Base-by-base conservation (phyloP, 495 filamentous ascomycete genomes). In the Aspergillus bridgeri region DNA sequence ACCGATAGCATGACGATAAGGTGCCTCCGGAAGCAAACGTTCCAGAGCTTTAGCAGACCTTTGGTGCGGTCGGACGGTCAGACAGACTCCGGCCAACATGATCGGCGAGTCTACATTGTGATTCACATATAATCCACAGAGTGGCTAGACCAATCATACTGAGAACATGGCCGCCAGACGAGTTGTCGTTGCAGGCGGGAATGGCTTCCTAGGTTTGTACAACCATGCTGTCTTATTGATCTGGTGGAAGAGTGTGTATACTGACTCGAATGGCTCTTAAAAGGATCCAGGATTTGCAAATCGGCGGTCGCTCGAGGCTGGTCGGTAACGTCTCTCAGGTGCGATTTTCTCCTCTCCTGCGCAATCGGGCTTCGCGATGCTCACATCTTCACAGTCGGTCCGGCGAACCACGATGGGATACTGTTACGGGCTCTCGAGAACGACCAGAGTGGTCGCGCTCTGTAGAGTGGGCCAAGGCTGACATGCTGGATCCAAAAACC, bases 291-390 rank as follows among this genome's bases (percentile, higher is more conserved):
- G 52, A 96, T 98, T 74, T 97, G 92, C 75, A 93, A 89, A 81
- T 85, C 87, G 42, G 94, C 91, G 25, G 83, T 87, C 45, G 76
- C 84, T 44, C 78, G 91, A 59, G 89, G 90, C 48, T 97, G 93
- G 92, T 81, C 87, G 51, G 92, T 97, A 17, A 91, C 82, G 25
- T 96, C 92, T 3, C 83, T 98, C 59, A 94, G 89, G 91, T 89
- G 83, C 22, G 47, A 48, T n/a, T 19, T 42, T 22, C 44, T 27
- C 27, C 29, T 18, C 46, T 20, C 5, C 48, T 24, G 8, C 9
- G 44, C 15, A 42, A 33, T 20, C 7, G 13, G 29, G 51, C 43
- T 23, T 29, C 49, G 27, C 46, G 45, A 50, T 42, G 60, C 61
- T 43, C 57, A 63, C 42, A 13, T 19, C 54, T 42, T 54, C 42